Evolutionary conservation across 2,329 filamentous ascomycete species (phyloP).

Genomic region (Davidsoniella virescens): DNA sequence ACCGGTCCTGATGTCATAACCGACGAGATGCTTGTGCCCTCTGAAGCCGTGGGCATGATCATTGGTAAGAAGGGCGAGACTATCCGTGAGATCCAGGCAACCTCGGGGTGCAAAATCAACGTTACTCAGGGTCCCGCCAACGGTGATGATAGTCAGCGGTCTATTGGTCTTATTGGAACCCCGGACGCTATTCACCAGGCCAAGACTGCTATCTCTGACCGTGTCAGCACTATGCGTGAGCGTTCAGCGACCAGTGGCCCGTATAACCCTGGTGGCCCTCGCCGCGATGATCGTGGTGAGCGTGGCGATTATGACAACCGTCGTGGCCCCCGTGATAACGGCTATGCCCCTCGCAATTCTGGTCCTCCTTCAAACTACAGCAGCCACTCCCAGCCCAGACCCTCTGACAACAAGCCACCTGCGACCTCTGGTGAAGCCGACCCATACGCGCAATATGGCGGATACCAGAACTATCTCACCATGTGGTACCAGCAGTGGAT

Average conservation of each 20-base stretch:
- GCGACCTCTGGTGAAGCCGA: constrained; percentile 33
- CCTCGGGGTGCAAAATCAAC: constrained; percentile 86
- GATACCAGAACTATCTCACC: constrained; percentile 64
- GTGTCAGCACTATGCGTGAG: constrained; percentile 50
- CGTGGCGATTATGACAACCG: constrained; percentile 6
- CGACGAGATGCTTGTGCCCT: constrained; percentile 72
- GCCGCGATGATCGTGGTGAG: constrained; percentile 7
- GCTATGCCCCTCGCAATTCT: constrained; percentile 8
- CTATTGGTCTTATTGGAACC: constrained; percentile 71
- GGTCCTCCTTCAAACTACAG: background rate
- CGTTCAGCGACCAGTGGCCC: constrained; percentile 3
- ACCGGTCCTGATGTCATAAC: constrained; percentile 50
- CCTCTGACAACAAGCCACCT: constrained; percentile 21
- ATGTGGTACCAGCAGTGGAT: constrained; percentile 62
- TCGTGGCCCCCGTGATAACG: constrained; percentile 9
- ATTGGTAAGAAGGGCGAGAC: constrained; percentile 90
- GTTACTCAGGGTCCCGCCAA: constrained; percentile 65
- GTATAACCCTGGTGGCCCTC: constrained; percentile 2
- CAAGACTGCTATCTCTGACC: constrained; percentile 75
- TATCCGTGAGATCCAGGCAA: constrained; percentile 83
- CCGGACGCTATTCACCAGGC: constrained; percentile 64
- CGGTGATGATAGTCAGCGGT: constrained; percentile 51
- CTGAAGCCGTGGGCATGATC: constrained; percentile 89
- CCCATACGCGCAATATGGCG: constrained; percentile 67
- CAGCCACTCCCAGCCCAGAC: constrained; percentile 22